Evolutionary conservation across 2,329 filamentous ascomycete genomes (phyloP), one percentile per base, ranked within the genome.

Genomic region (Pestalotiopsis sp.): DNA sequence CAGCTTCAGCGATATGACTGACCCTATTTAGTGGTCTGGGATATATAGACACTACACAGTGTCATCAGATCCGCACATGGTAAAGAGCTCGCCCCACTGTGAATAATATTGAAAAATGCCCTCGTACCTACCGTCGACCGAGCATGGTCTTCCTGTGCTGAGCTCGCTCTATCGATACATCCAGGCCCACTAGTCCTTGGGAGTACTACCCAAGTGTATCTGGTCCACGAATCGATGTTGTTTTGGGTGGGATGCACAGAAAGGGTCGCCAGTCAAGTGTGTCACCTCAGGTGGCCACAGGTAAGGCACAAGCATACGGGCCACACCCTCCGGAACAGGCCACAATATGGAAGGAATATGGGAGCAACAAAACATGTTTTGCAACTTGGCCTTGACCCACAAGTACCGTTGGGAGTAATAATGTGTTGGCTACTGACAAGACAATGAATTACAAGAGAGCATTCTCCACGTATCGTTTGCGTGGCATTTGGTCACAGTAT

Each of bases 161-260:
- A 52, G 20, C 17, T 66, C 31, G 49, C 25, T 66, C 31, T 66
- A 66, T 66, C 57, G 63, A 36, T 23, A 31, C 25, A n/a, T 38
- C 13, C 39, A 49, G 61, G 17, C 63, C 63, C 63, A 66, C 63
- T 39, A 36, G 52, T 25, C 12, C n/a, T 12, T 36, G 41, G 17
- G n/a, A 27, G 23, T 57, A 27, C 63, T 31, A 38, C 31, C 14
- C 39, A 31, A 17, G 14, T 41, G 31, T 20, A 27, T 27, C 23
- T 52, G 36, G 56, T 66, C 64, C 56, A 66, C 64, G 52, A 66
- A 66, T 66, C 52, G 52, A 66, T 12, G 36, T 58, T 58, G 31
- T 49, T 49, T 27, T 27, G 7, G 64, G 52, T 49, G 64, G 56
- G 64, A 66, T 59, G 56, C 64, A 66, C 64, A 60, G 58, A 14